Base-by-base conservation (phyloP, 345 rosid species). In the Streptanthus diversifolius region DNA sequence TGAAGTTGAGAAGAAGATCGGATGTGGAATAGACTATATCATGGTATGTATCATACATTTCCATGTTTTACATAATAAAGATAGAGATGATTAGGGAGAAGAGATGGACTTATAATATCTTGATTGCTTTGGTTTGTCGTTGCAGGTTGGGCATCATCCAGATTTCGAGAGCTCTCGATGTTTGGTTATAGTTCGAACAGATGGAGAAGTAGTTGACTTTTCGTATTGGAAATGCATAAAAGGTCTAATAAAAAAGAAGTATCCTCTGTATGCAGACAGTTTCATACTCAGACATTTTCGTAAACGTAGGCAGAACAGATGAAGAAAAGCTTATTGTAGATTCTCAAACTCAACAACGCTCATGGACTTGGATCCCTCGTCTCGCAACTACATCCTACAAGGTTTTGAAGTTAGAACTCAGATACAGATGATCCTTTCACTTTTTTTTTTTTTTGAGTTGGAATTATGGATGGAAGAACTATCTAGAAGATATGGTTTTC, bases 151-250 rank as follows among this genome's bases (percentile, higher is more conserved):
- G 41, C 80, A 86, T 73, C 99, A 91, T 71, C 97, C 97, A 29
- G 97, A 90, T 14, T 91, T 86, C 69, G 85, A 84, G 64, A 78
- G 80, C 60, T 95, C 96, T 0, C 72, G 93, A 54, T 95, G 99
- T 77, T 35, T 95, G 86, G 90, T 95, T 77, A 82, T 95, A 71
- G 93, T 87, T 47, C 88, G 91, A 41, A 90, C 73, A 73, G 98
- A 95, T 73, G 97, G 96, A 30, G 79, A 84, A 59, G 53, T 78
- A 39, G 80, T 90, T 5, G 98, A 91, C 80, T 91, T 95, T 83
- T 95, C 99, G 4, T 95, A 90, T 81, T 88, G 98, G 99, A 95
- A 95, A 83, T 95, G 99, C 87, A 85, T 91, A 78, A 87, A 90
- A 80, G 98, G 98, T 13, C 70, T 95, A 63, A 90, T 95, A 62